Evolutionary conservation across 345 rosid species (phyloP), one percentile per base, ranked within the genome.

Genomic region (Trapa incisa): DNA sequence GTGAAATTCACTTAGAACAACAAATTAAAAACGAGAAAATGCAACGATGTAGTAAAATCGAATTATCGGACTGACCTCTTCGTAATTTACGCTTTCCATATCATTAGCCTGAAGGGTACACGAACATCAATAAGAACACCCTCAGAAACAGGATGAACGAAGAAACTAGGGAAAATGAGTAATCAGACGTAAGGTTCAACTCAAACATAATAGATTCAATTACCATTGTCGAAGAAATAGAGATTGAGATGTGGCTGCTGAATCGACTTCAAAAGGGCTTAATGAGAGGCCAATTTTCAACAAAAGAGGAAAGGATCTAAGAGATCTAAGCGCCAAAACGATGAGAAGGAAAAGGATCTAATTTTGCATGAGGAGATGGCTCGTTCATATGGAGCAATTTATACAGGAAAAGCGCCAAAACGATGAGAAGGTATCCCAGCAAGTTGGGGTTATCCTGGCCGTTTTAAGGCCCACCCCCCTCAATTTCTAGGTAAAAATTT

Each of bases 31-130:
- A 39, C 17, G 5, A 4, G 52, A 68, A 57, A 41, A 3, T 42
- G 16, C 0, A 58, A 58, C 5, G 16, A 6, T n/a, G 33, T 33
- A 57, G n/a, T 50, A 29, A 3, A 57, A 50, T 17, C 35, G 45
- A 15, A 52, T 14, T 12, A 8, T 15, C 45, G 56, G 61, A 66
- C 68, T 70, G 32, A 70, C 74, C 74, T 71, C 73, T 14, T 70
- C 68, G 37, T 64, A 70, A 32, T 57, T 54, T 2, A 70, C 15
- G 52, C 35, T 60, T 29, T 2, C 72, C 1, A 15, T 42, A 48
- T 70, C 61, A 64, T 63, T 52, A n/a, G 61, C 73, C 73, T 70
- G 68, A 33, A 50, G 15, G 41, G 10, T 54, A 37, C 52, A 1
- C 16, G 22, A 64, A 53, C 11, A 70, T 36, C 58, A 64, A 58